phyloP scores from a whole-genome alignment of 768 basidiomycete species.

The Lactarius indigo region DNA sequence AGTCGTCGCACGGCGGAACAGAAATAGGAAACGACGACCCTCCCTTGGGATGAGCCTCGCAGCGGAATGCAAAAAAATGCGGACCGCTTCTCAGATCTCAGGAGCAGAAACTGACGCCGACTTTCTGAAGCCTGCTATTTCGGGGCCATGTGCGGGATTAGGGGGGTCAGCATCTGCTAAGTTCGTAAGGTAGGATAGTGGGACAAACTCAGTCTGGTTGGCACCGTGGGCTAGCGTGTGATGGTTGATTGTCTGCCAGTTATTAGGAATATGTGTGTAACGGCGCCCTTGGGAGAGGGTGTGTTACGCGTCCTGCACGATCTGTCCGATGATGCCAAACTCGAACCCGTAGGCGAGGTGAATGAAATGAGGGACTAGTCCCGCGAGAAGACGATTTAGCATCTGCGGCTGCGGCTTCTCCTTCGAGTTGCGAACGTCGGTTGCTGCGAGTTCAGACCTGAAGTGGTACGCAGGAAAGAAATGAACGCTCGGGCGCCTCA shows the following conservation, averaged over 20 bases:
- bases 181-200: constrained; percentile 27
- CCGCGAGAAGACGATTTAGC: constrained; percentile 52
- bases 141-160: constrained; percentile 29
- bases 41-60: constrained; percentile 39
- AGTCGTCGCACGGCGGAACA: not conserved
- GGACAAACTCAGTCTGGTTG: constrained; percentile 36
- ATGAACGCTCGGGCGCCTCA: constrained; percentile 52
- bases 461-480: constrained; percentile 49
- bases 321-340: constrained; percentile 54
- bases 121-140: not conserved
- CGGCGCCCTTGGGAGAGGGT: not conserved
- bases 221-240: constrained; percentile 38
- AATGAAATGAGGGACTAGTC: constrained; percentile 60
- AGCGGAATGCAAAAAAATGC: constrained; percentile 46
- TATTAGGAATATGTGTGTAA: not conserved
- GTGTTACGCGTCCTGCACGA: constrained; percentile 50
- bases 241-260: too few species aligned
- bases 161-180: not conserved
- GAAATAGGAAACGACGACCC: constrained; percentile 15
- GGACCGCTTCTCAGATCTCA: constrained; percentile 34
- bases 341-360: constrained; percentile 61
- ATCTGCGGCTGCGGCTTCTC: constrained; percentile 43
- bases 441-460: constrained; percentile 26
- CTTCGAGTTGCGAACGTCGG: constrained; percentile 19
- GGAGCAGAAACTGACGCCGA: constrained; percentile 32